phyloP scores from a whole-genome alignment of 257 asterid species.

The Dorcoceras hygrometricum region DNA sequence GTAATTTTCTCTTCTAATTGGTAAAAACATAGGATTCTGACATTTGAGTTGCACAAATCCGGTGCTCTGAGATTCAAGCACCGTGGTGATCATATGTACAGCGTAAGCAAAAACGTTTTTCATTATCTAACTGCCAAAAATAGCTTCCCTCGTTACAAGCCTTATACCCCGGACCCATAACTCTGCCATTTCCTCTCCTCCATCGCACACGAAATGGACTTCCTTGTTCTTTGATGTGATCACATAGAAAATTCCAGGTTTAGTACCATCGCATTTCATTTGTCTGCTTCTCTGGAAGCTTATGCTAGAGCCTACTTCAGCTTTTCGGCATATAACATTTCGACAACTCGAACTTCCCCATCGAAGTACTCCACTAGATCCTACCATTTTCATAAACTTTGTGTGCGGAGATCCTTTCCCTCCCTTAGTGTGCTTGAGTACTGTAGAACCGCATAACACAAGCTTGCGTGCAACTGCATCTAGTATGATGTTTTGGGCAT shows the following conservation, averaged over 20 bases:
- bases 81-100: slow-evolving; percentile 25
- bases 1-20: too few species aligned
- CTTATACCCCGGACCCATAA: slow-evolving; percentile 51
- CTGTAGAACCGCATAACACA: slow-evolving; percentile 47
- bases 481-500: slow-evolving; percentile 44
- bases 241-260: slow-evolving; percentile 65
- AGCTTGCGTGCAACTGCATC: slow-evolving; percentile 58
- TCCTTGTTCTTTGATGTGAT: slow-evolving; percentile 57
- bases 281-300: slow-evolving; percentile 46
- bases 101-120: not conserved
- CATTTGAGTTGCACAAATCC: slow-evolving; percentile 5
- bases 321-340: slow-evolving; percentile 60
- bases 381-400: slow-evolving; percentile 54
- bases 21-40: too few species aligned
- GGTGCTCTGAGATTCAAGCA: slow-evolving; percentile 22
- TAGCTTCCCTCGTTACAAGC: slow-evolving; percentile 35
- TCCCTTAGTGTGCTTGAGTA: slow-evolving; percentile 67
- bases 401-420: slow-evolving; percentile 72
- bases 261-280: slow-evolving; percentile 47
- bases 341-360: slow-evolving; percentile 73
- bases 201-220: slow-evolving; percentile 70
- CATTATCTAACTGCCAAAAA: slow-evolving; percentile 10
- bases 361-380: slow-evolving; percentile 41
- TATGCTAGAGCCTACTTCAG: slow-evolving; percentile 55
- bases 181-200: slow-evolving; percentile 56